phyloP scores from a whole-genome alignment of 495 filamentous ascomycete genomes.

The Apiosordaria backusii region DNA sequence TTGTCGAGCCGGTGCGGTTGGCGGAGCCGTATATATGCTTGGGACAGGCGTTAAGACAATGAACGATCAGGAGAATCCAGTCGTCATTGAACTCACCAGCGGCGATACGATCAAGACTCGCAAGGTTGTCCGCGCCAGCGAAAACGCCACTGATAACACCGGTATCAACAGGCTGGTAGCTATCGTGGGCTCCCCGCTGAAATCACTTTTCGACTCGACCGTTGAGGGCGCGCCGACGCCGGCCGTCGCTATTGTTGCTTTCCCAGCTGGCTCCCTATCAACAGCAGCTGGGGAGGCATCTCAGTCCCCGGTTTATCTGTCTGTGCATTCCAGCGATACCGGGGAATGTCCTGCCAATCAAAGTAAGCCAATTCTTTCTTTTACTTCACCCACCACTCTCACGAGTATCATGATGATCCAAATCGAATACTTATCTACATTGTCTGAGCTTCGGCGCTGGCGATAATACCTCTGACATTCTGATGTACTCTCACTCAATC shows the following conservation, averaged over 20 bases:
- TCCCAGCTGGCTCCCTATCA: constrained; percentile 55
- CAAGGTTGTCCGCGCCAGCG: constrained; percentile 49
- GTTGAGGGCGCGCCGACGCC: constrained; percentile 71
- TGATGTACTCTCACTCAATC: constrained; percentile 55
- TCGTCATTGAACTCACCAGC: constrained; percentile 55
- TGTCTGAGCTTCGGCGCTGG: constrained; percentile 81
- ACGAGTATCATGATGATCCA: constrained; percentile 69
- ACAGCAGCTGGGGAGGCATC: constrained; percentile 34
- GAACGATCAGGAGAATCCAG: constrained; percentile 16
- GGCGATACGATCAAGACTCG: constrained; percentile 57
- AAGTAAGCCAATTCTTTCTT: constrained; percentile 59
- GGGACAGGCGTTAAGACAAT: constrained; percentile 56
- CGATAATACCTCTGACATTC: constrained; percentile 85
- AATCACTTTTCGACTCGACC: constrained; percentile 62
- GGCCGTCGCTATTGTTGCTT: constrained; percentile 69
- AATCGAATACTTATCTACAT: constrained; percentile 99
- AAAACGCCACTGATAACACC: constrained; percentile 22
- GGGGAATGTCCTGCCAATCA: constrained; percentile 83
- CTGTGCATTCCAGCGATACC: constrained; percentile 78
- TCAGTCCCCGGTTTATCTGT: constrained; percentile 62
- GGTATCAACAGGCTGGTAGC: constrained; percentile 49
- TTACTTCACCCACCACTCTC: constrained; percentile 9
- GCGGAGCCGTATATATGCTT: constrained; percentile 87
- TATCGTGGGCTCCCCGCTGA: constrained; percentile 65
- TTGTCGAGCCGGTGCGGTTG: constrained; percentile 88